These are phyloP conservation scores for Fusarium redolens DNA, from an alignment of 2,329 filamentous ascomycete genomes.

Conservation along the genomic window DNA sequence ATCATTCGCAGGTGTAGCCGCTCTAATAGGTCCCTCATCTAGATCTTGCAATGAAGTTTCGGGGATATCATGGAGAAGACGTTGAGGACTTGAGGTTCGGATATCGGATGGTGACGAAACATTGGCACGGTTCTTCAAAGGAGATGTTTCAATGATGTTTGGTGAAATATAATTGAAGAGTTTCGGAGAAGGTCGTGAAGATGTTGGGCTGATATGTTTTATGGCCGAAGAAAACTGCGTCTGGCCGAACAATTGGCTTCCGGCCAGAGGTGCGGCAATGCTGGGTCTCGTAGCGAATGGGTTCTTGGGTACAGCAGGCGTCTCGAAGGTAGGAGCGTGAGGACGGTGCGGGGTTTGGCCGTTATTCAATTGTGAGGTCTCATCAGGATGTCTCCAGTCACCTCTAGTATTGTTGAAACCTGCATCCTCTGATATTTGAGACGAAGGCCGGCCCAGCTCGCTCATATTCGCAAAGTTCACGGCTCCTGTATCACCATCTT, in stretches of 20 bases:
- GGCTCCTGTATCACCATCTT: slow-evolving; percentile 62
- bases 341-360: slow-evolving; percentile 50
- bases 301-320: slow-evolving; percentile 61
- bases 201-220: slow-evolving; percentile 65
- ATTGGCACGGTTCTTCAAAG: slow-evolving; percentile 61
- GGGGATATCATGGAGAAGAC: slow-evolving; percentile 47
- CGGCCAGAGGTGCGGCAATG: slow-evolving; percentile 51
- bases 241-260: slow-evolving; percentile 65
- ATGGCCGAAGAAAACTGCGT: slow-evolving; percentile 66
- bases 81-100: slow-evolving; percentile 56
- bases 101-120: slow-evolving; percentile 58
- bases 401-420: slow-evolving; percentile 54
- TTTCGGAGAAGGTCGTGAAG: slow-evolving; percentile 66
- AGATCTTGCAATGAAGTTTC: slow-evolving; percentile 42
- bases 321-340: slow-evolving; percentile 55
- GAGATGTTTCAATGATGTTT: slow-evolving; percentile 58
- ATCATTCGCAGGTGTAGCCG: slow-evolving; percentile 44
- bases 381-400: slow-evolving; percentile 53
- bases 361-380: slow-evolving; percentile 50
- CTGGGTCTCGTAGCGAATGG: slow-evolving; percentile 57
- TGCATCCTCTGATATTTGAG: slow-evolving; percentile 56
- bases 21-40: slow-evolving; percentile 25
- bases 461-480: slow-evolving; percentile 58
- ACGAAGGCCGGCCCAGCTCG: slow-evolving; percentile 52
- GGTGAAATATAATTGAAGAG: slow-evolving; percentile 61